Percentiles rank a stretch among this genome's conserved stretches.
Evolutionary conservation across 2,329 filamentous ascomycete genomes (phyloP).

Genomic region (Fusarium newnesense): DNA sequence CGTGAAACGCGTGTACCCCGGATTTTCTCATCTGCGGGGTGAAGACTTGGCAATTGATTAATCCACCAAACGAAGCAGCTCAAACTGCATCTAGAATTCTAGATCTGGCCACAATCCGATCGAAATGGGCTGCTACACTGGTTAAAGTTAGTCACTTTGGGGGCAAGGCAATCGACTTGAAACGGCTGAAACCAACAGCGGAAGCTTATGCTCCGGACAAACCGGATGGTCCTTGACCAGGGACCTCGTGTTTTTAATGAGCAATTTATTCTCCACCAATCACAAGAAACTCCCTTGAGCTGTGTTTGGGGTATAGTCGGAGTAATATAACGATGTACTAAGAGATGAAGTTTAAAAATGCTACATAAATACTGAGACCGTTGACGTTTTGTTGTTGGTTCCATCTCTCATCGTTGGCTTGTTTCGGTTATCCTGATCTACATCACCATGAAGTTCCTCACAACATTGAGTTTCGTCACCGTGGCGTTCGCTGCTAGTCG

Average conservation of each 20-base stretch:
- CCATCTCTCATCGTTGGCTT: background rate
- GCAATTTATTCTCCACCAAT: slow-evolving; percentile 31
- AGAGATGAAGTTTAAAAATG: background rate
- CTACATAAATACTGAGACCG: background rate
- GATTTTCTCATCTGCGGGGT: background rate
- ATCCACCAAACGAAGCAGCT: background rate
- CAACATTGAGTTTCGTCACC: slow-evolving; percentile 22
- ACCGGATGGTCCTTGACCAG: background rate
- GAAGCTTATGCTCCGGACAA: slow-evolving; percentile 17
- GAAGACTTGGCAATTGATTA: background rate
- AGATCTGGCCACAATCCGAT: background rate
- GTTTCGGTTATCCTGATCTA: background rate
- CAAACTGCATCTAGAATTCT: background rate
- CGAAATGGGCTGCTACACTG: slow-evolving; percentile 1
- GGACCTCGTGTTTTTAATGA: background rate
- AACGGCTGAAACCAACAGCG: slow-evolving; percentile 33
- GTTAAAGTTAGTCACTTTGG: background rate
- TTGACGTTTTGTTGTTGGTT: background rate
- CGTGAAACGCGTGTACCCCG: slow-evolving; percentile 4
- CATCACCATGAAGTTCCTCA: slow-evolving; percentile 34
- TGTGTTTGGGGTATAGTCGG: background rate
- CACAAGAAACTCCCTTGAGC: background rate
- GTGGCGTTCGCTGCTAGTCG: slow-evolving; percentile 47
- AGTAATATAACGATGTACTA: background rate
- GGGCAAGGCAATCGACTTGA: slow-evolving; percentile 3